Evolutionary conservation across 345 rosid genomes (phyloP).

Genomic region (Gossypium raimondii): DNA sequence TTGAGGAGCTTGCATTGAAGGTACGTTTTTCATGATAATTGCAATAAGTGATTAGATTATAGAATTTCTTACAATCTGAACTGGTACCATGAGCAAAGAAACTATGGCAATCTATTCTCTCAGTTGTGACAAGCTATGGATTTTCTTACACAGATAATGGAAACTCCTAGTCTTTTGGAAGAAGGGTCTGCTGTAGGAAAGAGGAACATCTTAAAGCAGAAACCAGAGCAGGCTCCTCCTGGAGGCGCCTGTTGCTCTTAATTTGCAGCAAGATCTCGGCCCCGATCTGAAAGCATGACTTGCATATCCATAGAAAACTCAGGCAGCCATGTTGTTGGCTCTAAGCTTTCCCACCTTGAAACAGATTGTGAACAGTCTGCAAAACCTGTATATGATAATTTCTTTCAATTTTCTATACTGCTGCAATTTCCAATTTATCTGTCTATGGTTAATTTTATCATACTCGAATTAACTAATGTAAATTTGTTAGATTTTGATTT

Average conservation of each 20-base stretch:
- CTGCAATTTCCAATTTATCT: background rate
- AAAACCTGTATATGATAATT: constrained; percentile 3
- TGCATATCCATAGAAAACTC: background rate
- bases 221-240: constrained; percentile 46
- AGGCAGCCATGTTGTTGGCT: constrained; percentile 5
- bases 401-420: background rate
- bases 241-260: constrained; percentile 51
- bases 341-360: constrained; percentile 8
- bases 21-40: constrained; percentile 28
- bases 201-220: constrained; percentile 66
- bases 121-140: background rate
- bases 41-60: background rate
- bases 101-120: background rate
- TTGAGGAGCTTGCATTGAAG: constrained; percentile 84
- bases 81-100: background rate
- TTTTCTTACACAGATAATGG: constrained; percentile 67
- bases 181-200: constrained; percentile 72
- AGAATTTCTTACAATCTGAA: background rate
- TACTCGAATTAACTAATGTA: constrained; percentile 2
- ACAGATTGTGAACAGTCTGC: constrained; percentile 3
- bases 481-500: background rate
- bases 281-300: background rate
- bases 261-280: background rate
- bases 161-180: constrained; percentile 84
- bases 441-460: background rate